Percentiles rank a stretch among this genome's conserved stretches.
These are phyloP conservation scores for Rhytidiadelphus loreus DNA, from an alignment of 225 moss, liverwort and hornwort genomes.

Conservation along the genomic window DNA sequence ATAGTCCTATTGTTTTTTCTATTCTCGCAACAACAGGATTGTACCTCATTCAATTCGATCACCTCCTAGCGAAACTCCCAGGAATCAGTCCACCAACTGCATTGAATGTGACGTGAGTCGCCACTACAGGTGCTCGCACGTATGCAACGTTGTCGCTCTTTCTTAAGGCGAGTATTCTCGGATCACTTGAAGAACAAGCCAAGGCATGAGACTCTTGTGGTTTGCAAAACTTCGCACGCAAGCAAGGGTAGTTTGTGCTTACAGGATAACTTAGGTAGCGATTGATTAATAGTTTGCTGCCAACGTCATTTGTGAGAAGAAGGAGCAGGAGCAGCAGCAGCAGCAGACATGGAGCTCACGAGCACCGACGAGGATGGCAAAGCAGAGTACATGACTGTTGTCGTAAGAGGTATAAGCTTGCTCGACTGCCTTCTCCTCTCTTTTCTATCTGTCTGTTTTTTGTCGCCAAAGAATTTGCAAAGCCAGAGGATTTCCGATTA, in stretches of 20 bases:
- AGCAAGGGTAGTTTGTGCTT: background rate
- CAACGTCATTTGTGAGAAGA: background rate
- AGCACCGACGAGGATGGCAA: conserved; percentile 62
- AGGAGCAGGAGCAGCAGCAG: background rate
- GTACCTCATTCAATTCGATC: background rate
- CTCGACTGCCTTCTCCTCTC: background rate
- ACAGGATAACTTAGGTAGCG: too few species aligned
- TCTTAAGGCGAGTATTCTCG: background rate
- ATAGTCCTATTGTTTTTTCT: background rate
- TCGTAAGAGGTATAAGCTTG: conserved; percentile 45
- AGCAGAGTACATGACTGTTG: conserved; percentile 58
- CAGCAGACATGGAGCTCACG: conserved; percentile 29
- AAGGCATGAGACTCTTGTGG: background rate
- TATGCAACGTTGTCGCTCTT: background rate
- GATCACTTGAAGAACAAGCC: background rate
- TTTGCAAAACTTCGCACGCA: background rate
- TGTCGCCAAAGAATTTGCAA: background rate
- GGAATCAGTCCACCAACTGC: background rate
- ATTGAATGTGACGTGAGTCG: background rate
- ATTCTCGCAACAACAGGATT: background rate
- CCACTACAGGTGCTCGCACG: background rate
- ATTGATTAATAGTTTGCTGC: background rate
- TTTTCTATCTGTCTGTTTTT: background rate
- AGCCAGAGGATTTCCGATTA: background rate
- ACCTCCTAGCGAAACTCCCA: background rate